Base-by-base conservation (phyloP, 2,329 filamentous ascomycete species). In the Hymenoscyphus scutula region DNA sequence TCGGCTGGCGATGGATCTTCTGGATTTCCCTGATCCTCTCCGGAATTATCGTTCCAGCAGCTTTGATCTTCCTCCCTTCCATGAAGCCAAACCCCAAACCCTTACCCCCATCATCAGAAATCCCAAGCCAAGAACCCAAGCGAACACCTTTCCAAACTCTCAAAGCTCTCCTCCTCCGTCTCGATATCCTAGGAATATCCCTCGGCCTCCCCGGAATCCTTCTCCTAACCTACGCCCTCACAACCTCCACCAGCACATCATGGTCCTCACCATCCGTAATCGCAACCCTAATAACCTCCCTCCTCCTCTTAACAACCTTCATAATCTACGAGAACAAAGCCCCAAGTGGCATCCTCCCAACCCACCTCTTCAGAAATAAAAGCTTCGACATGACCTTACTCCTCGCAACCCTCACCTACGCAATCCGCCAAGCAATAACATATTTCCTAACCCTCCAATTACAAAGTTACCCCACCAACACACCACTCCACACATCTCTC, bases 1-100 rank as follows among this genome's bases (percentile, higher is more conserved):
- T 76, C 29, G 79, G 78, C 5, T 84, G 82, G 82, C 72, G 80
- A 32, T 84, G 82, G 82, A 74, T 80, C 1, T 80, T 81, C 59
- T 82, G 78, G 77, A 71, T 80, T 15, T 72, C 80, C 19, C 72
- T 78, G 17, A 81, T 81, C 38, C 69, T 76, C 59, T 77, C 75
- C 5, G 69, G 68, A 51, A 71, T 77, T 29, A 69, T 74, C 1
- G 67, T 77, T 81, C 78, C 65, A 79, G 80, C 15, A 75, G 81
- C 57, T 7, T 29, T 81, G 27, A 75, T 81, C 54, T 82, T 78
- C 67, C 68, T 83, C 63, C 71, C 72, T 41, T 80, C 30, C 13
- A 37, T 13, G 5, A 17, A 60, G 19, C 34, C 4, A 38, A 27
- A 6, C 3, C 6, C 23, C 17, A 27, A 53, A 10, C 7, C 38